These are phyloP conservation scores for Kurtzmaniella quercitrusa DNA, from an alignment of 1,139 yeast genomes.

Conservation along the genomic window DNA sequence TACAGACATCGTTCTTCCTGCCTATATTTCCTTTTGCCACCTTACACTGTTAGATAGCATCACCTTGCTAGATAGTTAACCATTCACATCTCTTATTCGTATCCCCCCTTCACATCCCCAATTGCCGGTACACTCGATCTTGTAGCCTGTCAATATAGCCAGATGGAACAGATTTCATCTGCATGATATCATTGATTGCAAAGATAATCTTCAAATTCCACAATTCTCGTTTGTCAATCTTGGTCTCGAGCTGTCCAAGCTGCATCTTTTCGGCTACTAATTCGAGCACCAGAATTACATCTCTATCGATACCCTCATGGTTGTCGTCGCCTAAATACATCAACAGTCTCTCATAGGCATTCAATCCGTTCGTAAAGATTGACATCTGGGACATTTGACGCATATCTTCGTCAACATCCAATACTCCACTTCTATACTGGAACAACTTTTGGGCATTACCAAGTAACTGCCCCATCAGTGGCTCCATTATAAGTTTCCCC, in stretches of 20 bases:
- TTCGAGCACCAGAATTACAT: slow-evolving; percentile 8
- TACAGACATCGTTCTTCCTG: too few species aligned
- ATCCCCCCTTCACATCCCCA: not conserved
- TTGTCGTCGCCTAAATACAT: slow-evolving; percentile 6
- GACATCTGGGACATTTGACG: slow-evolving; percentile 19
- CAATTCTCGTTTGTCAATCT: slow-evolving; percentile 49
- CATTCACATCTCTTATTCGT: too few species aligned
- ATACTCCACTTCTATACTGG: slow-evolving; percentile 28
- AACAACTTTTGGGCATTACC: slow-evolving; percentile 28
- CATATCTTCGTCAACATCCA: slow-evolving; percentile 22
- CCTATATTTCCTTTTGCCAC: too few species aligned
- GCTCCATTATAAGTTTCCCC: slow-evolving; percentile 37
- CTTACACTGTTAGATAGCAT: too few species aligned
- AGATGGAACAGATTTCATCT: slow-evolving; percentile 5
- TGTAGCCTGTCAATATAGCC: slow-evolving; percentile 3
- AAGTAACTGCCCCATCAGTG: slow-evolving; percentile 32
- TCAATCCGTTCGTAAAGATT: slow-evolving; percentile 22
- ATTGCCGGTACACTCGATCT: not conserved
- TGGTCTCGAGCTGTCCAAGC: slow-evolving; percentile 35
- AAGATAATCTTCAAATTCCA: slow-evolving; percentile 66
- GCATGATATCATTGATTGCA: slow-evolving; percentile 47
- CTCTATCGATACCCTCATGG: slow-evolving; percentile 11
- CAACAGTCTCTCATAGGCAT: slow-evolving; percentile 31
- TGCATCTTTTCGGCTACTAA: slow-evolving; percentile 49
- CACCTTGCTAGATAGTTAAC: too few species aligned